phyloP scores from a whole-genome alignment of 306 rosid genomes.

The Chamaecrista fasciculata region DNA sequence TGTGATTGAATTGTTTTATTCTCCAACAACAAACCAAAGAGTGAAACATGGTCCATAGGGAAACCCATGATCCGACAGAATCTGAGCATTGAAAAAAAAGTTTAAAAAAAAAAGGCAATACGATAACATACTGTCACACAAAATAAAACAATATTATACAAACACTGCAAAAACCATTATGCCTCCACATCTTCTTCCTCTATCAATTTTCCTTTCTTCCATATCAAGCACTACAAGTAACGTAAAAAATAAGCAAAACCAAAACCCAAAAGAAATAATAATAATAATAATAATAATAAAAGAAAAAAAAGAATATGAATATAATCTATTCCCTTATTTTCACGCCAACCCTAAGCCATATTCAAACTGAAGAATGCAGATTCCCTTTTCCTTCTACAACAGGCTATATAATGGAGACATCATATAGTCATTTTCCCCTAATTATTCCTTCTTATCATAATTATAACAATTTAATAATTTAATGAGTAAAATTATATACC shows the following conservation, averaged over 20 bases:
- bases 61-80: background rate
- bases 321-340: slow-evolving; percentile 5
- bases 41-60: background rate
- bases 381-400: slow-evolving; percentile 22
- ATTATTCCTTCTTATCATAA: too few species aligned
- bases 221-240: background rate
- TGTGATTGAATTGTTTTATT: background rate
- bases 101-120: background rate
- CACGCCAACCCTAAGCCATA: slow-evolving; percentile 25
- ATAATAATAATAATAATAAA: too few species aligned
- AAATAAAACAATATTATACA: background rate
- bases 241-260: background rate
- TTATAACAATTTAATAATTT: too few species aligned
- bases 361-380: slow-evolving; percentile 39
- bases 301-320: background rate
- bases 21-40: background rate
- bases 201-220: background rate
- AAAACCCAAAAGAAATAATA: background rate
- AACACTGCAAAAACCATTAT: background rate
- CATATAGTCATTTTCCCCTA: too few species aligned
- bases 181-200: background rate
- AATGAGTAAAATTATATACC: too few species aligned
- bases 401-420: background rate
- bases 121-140: too few species aligned
- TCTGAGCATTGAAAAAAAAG: background rate